A percentile compares a stretch with the other conserved stretches of the same genome.
Conservation (phyloP, 169 alveolate genomes). For the Perkinsus chesapeaki region DNA sequence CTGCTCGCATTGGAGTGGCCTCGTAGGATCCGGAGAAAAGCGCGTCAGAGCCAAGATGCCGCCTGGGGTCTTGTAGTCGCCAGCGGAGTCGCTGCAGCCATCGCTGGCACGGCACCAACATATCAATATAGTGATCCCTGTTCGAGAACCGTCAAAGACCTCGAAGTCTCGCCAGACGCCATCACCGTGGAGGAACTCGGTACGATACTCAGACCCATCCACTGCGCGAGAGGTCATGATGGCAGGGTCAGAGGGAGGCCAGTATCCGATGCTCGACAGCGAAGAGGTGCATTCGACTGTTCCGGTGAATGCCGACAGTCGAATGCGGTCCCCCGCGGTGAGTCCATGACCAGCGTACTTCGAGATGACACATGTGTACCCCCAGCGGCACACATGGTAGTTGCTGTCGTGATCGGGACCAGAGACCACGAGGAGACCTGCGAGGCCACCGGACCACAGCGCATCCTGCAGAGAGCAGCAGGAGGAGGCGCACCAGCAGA, state of each 20-base stretch:
- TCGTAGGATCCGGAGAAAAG: neutral
- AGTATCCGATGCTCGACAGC: neutral
- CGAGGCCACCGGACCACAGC: neutral
- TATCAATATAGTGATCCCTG: neutral
- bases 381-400: neutral
- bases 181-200: neutral
- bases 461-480: neutral
- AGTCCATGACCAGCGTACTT: neutral
- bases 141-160: neutral
- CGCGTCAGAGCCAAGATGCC: neutral
- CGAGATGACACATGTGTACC: neutral
- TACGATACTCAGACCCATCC: neutral
- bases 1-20: neutral
- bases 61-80: neutral
- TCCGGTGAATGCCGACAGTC: neutral
- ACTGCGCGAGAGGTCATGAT: neutral
- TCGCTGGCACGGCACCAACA: neutral
- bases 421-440: neutral
- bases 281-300: neutral
- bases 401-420: neutral
- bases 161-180: neutral
- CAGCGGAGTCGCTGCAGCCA: neutral
- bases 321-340: neutral
- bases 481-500: neutral
- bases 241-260: neutral